A percentile compares a stretch with the other conserved stretches of the same genome.
These are phyloP conservation scores for Periconia sp. DNA, from an alignment of 2,329 filamentous ascomycete species.

Conservation along the genomic window DNA sequence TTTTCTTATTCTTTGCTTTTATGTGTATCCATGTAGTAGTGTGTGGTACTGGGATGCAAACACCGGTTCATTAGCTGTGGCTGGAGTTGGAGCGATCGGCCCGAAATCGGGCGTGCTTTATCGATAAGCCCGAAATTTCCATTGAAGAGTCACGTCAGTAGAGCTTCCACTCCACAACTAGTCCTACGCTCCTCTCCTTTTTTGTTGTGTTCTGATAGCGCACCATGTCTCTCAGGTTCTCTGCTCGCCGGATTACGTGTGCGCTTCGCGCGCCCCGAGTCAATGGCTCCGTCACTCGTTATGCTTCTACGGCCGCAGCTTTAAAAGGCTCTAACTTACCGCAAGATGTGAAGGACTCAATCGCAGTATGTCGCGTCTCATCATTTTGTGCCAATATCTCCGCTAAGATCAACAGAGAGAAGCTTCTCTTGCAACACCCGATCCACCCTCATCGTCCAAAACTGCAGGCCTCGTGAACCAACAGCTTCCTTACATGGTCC, in stretches of 20 bases:
- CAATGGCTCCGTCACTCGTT: conserved; percentile 28
- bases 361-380: conserved; percentile 35
- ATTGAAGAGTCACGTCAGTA: conserved; percentile 6
- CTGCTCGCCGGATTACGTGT: conserved; percentile 23
- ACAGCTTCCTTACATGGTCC: conserved; percentile 86
- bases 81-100: not conserved
- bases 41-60: not conserved
- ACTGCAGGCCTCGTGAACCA: conserved; percentile 74
- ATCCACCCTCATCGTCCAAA: conserved; percentile 71
- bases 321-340: conserved; percentile 45
- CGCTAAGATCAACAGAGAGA: conserved; percentile 31
- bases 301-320: conserved; percentile 44
- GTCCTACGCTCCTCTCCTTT: not conserved
- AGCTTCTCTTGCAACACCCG: conserved; percentile 62
- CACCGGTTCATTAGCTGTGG: no score
- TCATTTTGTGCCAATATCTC: not conserved
- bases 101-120: conserved; percentile 8
- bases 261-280: conserved; percentile 29
- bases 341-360: conserved; percentile 43
- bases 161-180: conserved; percentile 2
- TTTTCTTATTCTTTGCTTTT: no score
- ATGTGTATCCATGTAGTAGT: not conserved
- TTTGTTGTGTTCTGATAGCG: not conserved
- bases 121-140: conserved; percentile 10
- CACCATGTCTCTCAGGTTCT: conserved; percentile 36